phyloP scores from a whole-genome alignment of 306 rosid species.

The Medicago ruthenica region DNA sequence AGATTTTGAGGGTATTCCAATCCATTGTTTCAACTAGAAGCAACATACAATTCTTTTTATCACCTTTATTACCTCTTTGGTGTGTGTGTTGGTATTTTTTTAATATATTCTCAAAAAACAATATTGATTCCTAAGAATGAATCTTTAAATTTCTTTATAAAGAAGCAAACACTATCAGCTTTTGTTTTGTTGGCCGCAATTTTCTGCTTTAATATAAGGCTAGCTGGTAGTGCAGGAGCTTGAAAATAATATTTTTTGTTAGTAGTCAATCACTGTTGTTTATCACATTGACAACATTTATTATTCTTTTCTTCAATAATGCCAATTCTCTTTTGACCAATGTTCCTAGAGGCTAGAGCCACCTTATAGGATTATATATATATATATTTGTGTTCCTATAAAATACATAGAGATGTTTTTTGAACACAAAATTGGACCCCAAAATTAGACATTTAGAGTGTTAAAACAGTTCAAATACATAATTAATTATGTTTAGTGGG shows the following conservation, averaged over 20 bases:
- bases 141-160: slow-evolving; percentile 66
- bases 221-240: slow-evolving; percentile 9
- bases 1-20: slow-evolving; percentile 64
- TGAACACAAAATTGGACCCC: no score
- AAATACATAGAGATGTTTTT: no score
- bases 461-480: no score
- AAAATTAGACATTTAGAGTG: no score
- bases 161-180: slow-evolving; percentile 67
- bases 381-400: no score
- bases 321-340: slow-evolving; percentile 33
- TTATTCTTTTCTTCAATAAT: slow-evolving; percentile 39
- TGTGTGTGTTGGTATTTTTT: slow-evolving; percentile 36
- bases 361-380: no score
- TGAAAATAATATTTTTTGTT: not conserved
- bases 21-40: slow-evolving; percentile 88
- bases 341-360: not conserved
- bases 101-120: slow-evolving; percentile 34
- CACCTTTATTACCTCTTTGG: slow-evolving; percentile 50
- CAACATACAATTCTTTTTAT: slow-evolving; percentile 68
- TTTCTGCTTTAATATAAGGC: slow-evolving; percentile 29
- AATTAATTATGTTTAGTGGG: no score
- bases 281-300: slow-evolving; percentile 37
- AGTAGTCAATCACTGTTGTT: slow-evolving; percentile 20
- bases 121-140: slow-evolving; percentile 54
- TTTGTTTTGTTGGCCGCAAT: slow-evolving; percentile 39